These are phyloP conservation scores for Xenosphaeropsis pyriputrescens DNA, from an alignment of 2,329 filamentous ascomycete genomes.

Conservation along the genomic window DNA sequence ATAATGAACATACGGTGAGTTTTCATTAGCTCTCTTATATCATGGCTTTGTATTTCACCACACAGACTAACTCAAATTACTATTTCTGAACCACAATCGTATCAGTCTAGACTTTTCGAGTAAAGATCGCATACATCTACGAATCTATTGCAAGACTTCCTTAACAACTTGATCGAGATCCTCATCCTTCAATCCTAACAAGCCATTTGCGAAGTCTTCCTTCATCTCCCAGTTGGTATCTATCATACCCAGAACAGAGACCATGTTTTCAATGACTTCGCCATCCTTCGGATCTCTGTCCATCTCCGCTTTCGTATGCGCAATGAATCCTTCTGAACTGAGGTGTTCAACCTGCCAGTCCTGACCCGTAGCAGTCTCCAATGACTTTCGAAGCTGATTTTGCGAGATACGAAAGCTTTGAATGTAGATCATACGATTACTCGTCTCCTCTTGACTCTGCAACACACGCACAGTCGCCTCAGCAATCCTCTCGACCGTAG, in stretches of 20 bases:
- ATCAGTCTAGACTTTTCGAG: too few species aligned
- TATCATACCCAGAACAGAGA: conserved; percentile 16
- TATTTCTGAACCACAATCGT: too few species aligned
- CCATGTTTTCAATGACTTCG: conserved; percentile 10
- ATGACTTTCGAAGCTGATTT: conserved; percentile 14
- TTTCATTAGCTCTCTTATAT: too few species aligned
- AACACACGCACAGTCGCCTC: conserved; percentile 16
- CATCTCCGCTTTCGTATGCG: conserved; percentile 1
- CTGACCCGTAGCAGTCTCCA: conserved; percentile 11
- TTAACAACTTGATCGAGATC: conserved; percentile 14
- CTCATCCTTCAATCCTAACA: conserved; percentile 15
- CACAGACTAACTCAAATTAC: too few species aligned
- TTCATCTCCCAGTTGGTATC: conserved; percentile 18
- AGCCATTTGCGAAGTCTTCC: conserved; percentile 12
- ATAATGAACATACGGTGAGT: too few species aligned
- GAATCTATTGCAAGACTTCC: conserved; percentile 1
- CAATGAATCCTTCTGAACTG: conserved; percentile 4
- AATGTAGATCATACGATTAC: conserved; percentile 15
- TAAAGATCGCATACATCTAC: too few species aligned
- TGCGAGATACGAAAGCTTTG: conserved; percentile 16
- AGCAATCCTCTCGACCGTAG: conserved; percentile 15
- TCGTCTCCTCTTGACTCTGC: conserved; percentile 16
- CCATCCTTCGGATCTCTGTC: conserved; percentile 3
- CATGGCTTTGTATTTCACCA: too few species aligned
- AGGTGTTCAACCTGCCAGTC: conserved; percentile 11